These are phyloP conservation scores for Agapanthus africanus DNA, from an alignment of 106 monocot genomes.

Conservation along the genomic window DNA sequence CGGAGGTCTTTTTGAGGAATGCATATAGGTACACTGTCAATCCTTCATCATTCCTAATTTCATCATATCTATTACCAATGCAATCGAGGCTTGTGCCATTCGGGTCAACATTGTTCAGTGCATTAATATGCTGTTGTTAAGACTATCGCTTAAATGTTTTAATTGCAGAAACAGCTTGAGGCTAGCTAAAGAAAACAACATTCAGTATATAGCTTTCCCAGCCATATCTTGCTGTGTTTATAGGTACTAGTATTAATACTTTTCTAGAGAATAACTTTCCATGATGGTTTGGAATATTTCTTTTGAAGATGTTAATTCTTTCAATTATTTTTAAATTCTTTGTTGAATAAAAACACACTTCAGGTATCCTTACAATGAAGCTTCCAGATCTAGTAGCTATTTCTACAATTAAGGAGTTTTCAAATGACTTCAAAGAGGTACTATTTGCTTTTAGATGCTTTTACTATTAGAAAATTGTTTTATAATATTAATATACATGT, in stretches of 20 bases:
- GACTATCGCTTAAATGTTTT: neutral
- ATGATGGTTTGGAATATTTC: neutral
- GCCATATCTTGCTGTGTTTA: conserved; percentile 95
- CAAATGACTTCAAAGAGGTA: conserved; percentile 82
- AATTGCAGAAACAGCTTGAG: conserved; percentile 67
- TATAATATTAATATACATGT: no score
- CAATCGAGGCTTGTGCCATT: neutral
- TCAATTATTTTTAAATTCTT: neutral
- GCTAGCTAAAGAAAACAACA: conserved; percentile 82
- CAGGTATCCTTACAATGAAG: conserved; percentile 80
- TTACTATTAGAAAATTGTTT: no score
- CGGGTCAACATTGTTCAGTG: neutral
- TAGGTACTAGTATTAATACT: conserved; percentile 22
- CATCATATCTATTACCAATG: neutral
- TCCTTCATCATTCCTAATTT: neutral
- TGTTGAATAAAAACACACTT: conserved; percentile 5
- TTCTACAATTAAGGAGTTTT: conserved; percentile 60
- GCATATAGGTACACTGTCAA: conserved; percentile 46
- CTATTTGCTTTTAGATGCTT: neutral
- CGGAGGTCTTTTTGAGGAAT: conserved; percentile 63
- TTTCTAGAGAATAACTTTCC: neutral
- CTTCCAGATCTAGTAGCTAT: conserved; percentile 71
- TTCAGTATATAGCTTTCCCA: conserved; percentile 93
- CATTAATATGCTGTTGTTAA: neutral
- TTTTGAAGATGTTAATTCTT: neutral